Evolutionary conservation across 75 land plant species (phyloP), one percentile per base, ranked within the genome.

Genomic region (Pinus taeda): DNA sequence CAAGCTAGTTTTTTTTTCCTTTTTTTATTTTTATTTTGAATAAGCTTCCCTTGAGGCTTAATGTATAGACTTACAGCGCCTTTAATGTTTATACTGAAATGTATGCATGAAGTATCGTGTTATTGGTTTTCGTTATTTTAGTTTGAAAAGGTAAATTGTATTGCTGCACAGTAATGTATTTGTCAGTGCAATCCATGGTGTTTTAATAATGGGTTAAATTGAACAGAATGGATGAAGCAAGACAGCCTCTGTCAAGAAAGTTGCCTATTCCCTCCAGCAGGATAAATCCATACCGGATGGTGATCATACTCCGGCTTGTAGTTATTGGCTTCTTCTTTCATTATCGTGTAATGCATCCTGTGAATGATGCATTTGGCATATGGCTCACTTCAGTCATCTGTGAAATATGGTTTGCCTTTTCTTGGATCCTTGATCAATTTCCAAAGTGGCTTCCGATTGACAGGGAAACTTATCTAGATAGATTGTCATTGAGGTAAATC

Each of bases 351-450:
- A 77, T 81, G 55, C 78, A 93, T 57, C 96, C 96, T 18, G 96
- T 92, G 18, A 64, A 71, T 8, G 80, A 83, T 71, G 96, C 96
- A 4, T 89, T 71, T 81, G 94, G 78, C 6, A 63, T 93, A 70
- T 93, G 96, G 96, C 78, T 93, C 11, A 80, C 88, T 39, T 93
- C 96, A 14, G 91, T 93, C 5, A 88, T 89, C 6, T 93, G 96
- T 79, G 96, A 93, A 81, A 85, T 93, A 36, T 93, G 96, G 96
- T 93, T 93, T 80, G 94, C 96, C 15, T 26, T 91, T 18, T 93
- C 96, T 20, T 93, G 96, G 96, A 87, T 93, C 73, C 86, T 93
- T 42, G 96, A 93, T 79, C 96, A 93, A 71, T 93, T 93, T 75
- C 96, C 96, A 24, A 93, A 93, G 73, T 93, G 96, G 96, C 75